These are phyloP conservation scores for Trichoderma sp. DNA, from an alignment of 2,329 filamentous ascomycete genomes.

Conservation along the genomic window DNA sequence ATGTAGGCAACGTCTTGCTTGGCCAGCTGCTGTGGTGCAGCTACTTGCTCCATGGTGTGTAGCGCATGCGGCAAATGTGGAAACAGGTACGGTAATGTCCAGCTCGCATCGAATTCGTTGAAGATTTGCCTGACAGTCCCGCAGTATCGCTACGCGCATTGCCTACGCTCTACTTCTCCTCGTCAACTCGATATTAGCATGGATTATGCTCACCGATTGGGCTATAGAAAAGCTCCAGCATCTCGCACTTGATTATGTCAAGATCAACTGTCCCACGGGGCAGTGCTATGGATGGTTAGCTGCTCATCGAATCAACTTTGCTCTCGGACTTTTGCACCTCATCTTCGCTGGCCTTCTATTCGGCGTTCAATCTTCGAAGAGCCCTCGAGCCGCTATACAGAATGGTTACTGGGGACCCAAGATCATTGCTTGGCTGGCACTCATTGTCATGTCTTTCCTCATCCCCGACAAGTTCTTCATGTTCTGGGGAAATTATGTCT, in stretches of 20 bases:
- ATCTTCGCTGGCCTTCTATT: constrained; percentile 81
- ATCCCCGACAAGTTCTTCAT: constrained; percentile 95
- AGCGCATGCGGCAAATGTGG: constrained; percentile 95
- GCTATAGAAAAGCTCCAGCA: constrained; percentile 94
- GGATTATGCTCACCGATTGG: constrained; percentile 99
- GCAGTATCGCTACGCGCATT: constrained; percentile 91
- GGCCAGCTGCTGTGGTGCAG: constrained; percentile 93
- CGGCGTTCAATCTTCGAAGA: constrained; percentile 83
- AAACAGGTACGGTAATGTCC: constrained; percentile 71
- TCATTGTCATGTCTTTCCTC: constrained; percentile 90
- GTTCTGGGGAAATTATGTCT: constrained; percentile 93
- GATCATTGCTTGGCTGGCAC: constrained; percentile 80
- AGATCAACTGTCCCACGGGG: constrained; percentile 87
- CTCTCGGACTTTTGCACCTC: constrained; percentile 89
- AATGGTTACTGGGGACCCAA: constrained; percentile 99
- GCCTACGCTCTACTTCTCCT: constrained; percentile 93
- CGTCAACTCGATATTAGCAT: constrained; percentile 93
- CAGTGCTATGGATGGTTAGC: constrained; percentile 95
- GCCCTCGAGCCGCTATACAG: constrained; percentile 83
- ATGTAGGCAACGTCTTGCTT: constrained; percentile 71
- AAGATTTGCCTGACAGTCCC: neutral
- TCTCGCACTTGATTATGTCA: constrained; percentile 91
- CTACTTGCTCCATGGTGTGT: constrained; percentile 94
- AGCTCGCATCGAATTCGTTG: neutral
- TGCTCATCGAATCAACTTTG: constrained; percentile 97